Base-by-base conservation (phyloP, 75 land plant genomes). In the Azolla pinnata region DNA sequence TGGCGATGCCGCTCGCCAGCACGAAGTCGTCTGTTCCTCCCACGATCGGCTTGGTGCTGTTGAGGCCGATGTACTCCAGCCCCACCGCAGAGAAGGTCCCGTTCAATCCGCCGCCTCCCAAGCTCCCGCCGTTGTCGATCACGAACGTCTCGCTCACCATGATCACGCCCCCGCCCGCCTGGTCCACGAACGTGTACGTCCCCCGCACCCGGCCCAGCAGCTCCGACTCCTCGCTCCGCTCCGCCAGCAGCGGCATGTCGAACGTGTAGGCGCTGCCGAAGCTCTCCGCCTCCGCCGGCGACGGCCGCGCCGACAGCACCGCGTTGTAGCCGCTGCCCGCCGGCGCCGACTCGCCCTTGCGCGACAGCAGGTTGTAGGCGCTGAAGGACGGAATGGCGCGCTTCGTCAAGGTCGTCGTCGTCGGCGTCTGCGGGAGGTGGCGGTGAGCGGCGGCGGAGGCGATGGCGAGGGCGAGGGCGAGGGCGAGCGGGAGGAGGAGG, bases 171-270 rank as follows among this genome's bases (percentile, higher is more conserved):
- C 49, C 49, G 49, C 17, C 49, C 49, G 21, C 12, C 17, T 17
- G 49, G 4, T 18, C 2, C 10, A 17, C 49, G n/a, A n/a, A n/a
- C 49, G 49, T 46, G 12, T 17, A 46, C 12, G 12, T 46, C 2
- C 49, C 49, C 49, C 21, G 49, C 49, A 46, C 49, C 2, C 12
- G 4, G 21, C 49, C 49, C 12, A 46, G 49, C 49, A 46, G 49
- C 49, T 46, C 49, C 12, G 49, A 46, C 12, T 46, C 14, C 17
- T 18, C 3, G 17, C 14, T 3, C 49, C 21, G n/a, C 49, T 46
- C 21, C 49, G n/a, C 21, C 4, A 46, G 49, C 49, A 46, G 17
- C 4, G 49, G 49, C 49, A 46, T 46, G 49, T 46, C 49, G 49
- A 46, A 46, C 3, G 23, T 18, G 49, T 46, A 46, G 4, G 21